Base-by-base conservation (phyloP, 148 eudicot genomes). In the Rhododendron vialii region DNA sequence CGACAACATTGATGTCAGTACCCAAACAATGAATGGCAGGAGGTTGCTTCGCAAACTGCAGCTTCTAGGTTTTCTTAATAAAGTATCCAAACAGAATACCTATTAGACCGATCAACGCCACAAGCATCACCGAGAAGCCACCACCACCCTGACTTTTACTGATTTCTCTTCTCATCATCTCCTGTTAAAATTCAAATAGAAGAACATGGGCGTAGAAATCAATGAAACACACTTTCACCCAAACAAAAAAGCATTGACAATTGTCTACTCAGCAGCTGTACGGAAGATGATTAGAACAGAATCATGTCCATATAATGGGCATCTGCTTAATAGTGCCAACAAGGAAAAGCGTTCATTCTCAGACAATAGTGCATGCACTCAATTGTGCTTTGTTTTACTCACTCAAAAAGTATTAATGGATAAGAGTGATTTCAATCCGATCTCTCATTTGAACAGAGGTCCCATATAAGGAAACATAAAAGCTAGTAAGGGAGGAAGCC, bases 1-100 rank as follows among this genome's bases (percentile, higher is more conserved):
- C 43, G 22, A 73, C 45, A 30, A 71, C 17, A 4, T 84, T 84
- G 79, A 73, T 10, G 78, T 50, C 41, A n/a, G 80, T 24, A 26
- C 50, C 85, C 65, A 73, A 47, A 84, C 79, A 84, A 84, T 30
- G 78, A 73, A 73, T 47, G 65, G 63, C 47, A 73, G 53, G 24
- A 28, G 26, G 17, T 11, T 75, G 84, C 88, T 38, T 51, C 15
- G 30, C 47, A 1, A 12, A 50, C 45, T 75, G 82, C 53, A 55
- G 50, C 86, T 76, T 43, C 86, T 84, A 84, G 61, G 85, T 75
- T 63, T 67, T 86, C 82, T 83, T 86, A n/a, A 86, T 18, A 20
- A 86, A 30, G 77, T 93, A 94, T n/a, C 98, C 97, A 43, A 93
- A 69, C 51, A 95, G 71, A 82, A 95, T 73, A 9, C 97, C 90